Base-by-base conservation (phyloP, 768 basidiomycete species). In the Naganishia vishniacii region DNA sequence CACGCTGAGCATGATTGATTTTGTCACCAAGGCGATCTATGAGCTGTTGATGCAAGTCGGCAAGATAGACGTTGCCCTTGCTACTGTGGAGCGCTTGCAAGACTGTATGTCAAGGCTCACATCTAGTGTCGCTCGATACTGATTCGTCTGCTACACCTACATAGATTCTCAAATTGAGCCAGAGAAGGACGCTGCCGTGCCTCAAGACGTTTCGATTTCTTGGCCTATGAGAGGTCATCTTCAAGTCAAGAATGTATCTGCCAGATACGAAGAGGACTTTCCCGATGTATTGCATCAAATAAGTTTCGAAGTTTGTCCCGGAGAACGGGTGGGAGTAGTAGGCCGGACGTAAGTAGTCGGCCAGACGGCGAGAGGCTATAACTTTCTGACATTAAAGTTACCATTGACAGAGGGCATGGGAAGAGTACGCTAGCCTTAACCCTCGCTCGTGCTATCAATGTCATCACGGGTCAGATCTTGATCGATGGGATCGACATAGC, bases 141-240 rank as follows among this genome's bases (percentile, higher is more conserved):
- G n/a, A n/a, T n/a, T n/a, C n/a, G n/a, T n/a, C 71, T 84, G 41
- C 73, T 78, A 20, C 82, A 84, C 45, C 83, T 83, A 48, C 82
- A 83, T 32, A 75, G 73, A 73, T 49, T 65, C 71, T 42, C 42
- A 67, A 25, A 66, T 73, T 61, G 47, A 62, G 1, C 37, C 41
- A 3, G 53, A 56, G 26, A 11, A 18, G 23, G 53, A 56, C 2
- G 34, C 34, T 37, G 23, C 26, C 23, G 12, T 56, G n/a, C 13
- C 53, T 29, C 3, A 15, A 20, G n/a, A 16, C 31, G 16, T 34
- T 71, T 0, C 72, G 73, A 0, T 46, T 53, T 48, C 51, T 4
- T 78, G 76, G 76, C 76, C 76, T 0, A 34, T 26, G 2, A 26
- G 62, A 25, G 76, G 76, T 8, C 48, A 59, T 1, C 66, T 78